phyloP scores from a whole-genome alignment of 1,284 basidiomycete species.

The Naganishia albida region DNA sequence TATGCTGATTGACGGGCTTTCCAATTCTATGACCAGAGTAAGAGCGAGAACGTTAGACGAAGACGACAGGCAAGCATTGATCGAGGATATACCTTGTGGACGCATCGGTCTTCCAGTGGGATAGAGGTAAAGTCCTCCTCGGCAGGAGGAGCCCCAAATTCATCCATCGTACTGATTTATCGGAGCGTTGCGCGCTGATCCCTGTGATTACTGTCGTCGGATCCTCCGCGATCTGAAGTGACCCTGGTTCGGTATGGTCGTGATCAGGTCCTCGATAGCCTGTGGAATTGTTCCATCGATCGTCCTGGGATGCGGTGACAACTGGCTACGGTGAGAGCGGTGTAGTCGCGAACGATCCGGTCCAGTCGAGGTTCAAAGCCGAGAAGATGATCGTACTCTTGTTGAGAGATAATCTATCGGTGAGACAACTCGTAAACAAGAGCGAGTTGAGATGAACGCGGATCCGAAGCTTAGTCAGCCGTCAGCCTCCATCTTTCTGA shows the following conservation, averaged over 20 bases:
- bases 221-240: no score
- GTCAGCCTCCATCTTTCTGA: not conserved
- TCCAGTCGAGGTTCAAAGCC: not conserved
- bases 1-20: conserved; percentile 95
- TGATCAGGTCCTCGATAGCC: not conserved
- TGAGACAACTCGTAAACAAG: conserved; percentile 24
- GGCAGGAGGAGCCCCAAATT: conserved; percentile 63
- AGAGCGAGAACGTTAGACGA: no score
- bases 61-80: no score
- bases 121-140: conserved; percentile 92
- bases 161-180: conserved; percentile 20
- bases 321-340: not conserved
- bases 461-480: conserved; percentile 5
- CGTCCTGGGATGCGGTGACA: not conserved
- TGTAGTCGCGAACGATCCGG: not conserved
- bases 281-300: not conserved
- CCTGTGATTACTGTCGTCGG: no score
- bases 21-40: conserved; percentile 68
- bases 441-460: not conserved
- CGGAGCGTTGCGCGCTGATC: no score
- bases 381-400: not conserved
- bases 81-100: conserved; percentile 66
- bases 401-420: conserved; percentile 11
- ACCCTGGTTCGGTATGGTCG: not conserved
- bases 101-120: conserved; percentile 76